These are phyloP conservation scores for Sarocladium brachiariae DNA, from an alignment of 2,329 filamentous ascomycete species.

Conservation along the genomic window DNA sequence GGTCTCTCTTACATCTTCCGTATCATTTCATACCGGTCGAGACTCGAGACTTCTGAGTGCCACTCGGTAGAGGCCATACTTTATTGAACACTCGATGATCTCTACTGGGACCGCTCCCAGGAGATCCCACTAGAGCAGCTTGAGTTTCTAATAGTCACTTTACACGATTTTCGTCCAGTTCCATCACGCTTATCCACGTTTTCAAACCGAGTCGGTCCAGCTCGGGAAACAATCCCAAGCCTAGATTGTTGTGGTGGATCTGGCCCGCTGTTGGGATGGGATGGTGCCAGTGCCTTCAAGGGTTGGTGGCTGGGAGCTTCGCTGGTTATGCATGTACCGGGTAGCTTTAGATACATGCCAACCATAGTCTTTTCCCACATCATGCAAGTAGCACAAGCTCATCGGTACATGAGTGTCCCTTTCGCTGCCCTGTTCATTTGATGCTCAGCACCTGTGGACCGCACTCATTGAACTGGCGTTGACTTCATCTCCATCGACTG, in stretches of 20 bases:
- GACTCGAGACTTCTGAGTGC: conserved; percentile 47
- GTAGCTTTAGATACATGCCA: background rate
- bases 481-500: conserved; percentile 1
- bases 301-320: conserved; percentile 6
- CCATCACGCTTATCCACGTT: no score
- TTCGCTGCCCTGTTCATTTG: background rate
- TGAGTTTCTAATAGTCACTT: no score
- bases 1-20: conserved; percentile 34
- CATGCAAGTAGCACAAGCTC: background rate
- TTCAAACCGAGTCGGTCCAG: no score
- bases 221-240: no score
- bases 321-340: background rate
- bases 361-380: background rate
- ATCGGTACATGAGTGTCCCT: background rate
- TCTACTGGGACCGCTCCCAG: no score
- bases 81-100: background rate
- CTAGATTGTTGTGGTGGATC: no score
- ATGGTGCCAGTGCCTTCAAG: background rate
- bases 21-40: conserved; percentile 56
- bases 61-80: conserved; percentile 29
- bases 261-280: background rate
- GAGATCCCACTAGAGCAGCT: no score
- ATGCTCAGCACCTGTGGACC: background rate
- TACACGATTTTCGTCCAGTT: no score
- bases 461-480: conserved; percentile 4